Evolutionary conservation across 495 filamentous ascomycete genomes (phyloP), one percentile per base, ranked within the genome.

Genomic region (Acidomyces sp.): DNA sequence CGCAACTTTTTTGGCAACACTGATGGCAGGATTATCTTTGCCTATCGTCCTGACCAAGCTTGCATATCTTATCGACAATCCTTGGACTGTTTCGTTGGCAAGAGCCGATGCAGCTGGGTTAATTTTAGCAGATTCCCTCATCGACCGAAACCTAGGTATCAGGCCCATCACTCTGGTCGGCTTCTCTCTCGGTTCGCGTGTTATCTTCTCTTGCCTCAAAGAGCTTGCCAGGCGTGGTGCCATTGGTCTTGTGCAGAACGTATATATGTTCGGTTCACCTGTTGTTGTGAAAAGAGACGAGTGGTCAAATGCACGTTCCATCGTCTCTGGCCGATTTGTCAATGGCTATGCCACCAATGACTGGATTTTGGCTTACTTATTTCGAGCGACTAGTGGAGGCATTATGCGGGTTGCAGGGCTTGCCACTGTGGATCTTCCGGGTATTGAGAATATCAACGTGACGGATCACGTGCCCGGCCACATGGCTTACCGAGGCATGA

Each of bases 361-460:
- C 59, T 99, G 92, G 90, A 96, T 99, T 54, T 60, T 99, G 22
- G 68, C 90, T 3, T 99, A 99, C 53, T 72, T 99, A 4, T 99
- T 99, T 68, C 84, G 90, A 7, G 75, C 93, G 5, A 99, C 90
- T 13, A 78, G 76, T 49, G 90, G 90, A 39, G 92, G 90, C 35
- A 87, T 99, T 55, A 77, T 82, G 61, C 80, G 80, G 13, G 76
- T 99, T 0, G 86, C 86, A 4, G 90, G 90, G n/a, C 73, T 99
- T 4, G 85, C 77, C 3, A 69, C 80, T 6, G 68, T 99, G 18
- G 77, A 86, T 26, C 71, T 95, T 31, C 76, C 77, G 0, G 82
- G 82, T 6, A 59, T 99, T 17, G 90, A 99, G 60, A 96, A 95
- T 49, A 67, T 88, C 16, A 78, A 99, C 55, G 76, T 88, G 18